These are phyloP conservation scores for Aspergillus olivimuriae DNA, from an alignment of 495 filamentous ascomycete species.

Conservation along the genomic window DNA sequence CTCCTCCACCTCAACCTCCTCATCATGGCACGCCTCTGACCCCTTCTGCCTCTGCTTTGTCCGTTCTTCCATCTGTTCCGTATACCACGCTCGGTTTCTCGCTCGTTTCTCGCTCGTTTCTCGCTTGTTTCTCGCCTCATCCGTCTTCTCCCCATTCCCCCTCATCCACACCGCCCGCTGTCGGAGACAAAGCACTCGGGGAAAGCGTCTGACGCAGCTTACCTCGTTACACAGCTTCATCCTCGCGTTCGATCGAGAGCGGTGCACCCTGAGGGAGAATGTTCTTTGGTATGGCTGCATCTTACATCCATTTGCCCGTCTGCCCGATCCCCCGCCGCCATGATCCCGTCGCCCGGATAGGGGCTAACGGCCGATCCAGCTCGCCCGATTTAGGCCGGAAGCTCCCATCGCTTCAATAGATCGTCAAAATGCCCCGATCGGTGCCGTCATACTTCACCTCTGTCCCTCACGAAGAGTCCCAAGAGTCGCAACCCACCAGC, in stretches of 20 bases:
- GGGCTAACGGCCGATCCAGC: conserved; percentile 1
- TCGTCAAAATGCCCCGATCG: conserved; percentile 19
- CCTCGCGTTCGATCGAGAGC: not conserved
- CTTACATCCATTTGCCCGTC: not conserved
- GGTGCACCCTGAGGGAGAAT: not conserved
- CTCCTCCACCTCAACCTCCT: not conserved
- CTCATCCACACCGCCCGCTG: not conserved
- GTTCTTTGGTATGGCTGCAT: not conserved
- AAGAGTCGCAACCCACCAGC: conserved; percentile 4
- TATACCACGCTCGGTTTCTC: not conserved
- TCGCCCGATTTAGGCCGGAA: conserved; percentile 8
- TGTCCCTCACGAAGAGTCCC: conserved; percentile 8
- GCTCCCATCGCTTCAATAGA: conserved; percentile 7
- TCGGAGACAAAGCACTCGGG: not conserved
- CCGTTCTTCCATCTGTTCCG: not conserved
- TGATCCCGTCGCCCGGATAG: not conserved
- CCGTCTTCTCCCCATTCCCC: not conserved
- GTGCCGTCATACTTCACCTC: conserved; percentile 13
- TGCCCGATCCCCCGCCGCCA: not conserved
- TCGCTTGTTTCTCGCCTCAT: not conserved
- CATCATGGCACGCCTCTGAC: not conserved
- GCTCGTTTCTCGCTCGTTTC: not conserved
- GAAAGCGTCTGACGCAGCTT: not conserved
- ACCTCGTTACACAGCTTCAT: not conserved
- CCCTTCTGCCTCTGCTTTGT: not conserved